Conservation (phyloP, 169 alveolate species). For the Eimeria falciformis region DNA sequence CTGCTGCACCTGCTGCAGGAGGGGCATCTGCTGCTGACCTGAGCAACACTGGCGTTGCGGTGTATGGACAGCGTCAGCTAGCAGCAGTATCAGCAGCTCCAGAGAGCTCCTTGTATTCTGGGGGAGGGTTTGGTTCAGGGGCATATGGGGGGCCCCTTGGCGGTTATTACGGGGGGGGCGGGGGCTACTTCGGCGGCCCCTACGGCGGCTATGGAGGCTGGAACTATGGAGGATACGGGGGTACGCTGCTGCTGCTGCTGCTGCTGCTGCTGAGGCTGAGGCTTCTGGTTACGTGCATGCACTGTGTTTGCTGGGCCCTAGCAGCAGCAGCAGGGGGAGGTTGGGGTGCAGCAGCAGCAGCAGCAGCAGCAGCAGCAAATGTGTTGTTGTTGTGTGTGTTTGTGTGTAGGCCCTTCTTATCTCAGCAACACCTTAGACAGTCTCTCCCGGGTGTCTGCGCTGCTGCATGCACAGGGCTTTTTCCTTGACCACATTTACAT, state of each 20-base stretch:
- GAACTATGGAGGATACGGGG: slow-evolving; percentile 4
- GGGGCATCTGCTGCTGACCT: no score
- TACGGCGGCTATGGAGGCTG: slow-evolving; percentile 8
- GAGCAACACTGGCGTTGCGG: slow-evolving; percentile 8
- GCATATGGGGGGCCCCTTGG: slow-evolving; percentile 1
- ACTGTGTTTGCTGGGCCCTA: background rate
- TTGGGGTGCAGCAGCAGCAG: background rate
- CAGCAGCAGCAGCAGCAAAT: background rate
- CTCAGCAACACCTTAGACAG: background rate
- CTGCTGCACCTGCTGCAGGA: background rate
- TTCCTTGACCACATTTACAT: background rate
- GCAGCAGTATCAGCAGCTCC: background rate
- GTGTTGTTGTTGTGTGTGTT: background rate
- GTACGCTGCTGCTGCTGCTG: slow-evolving; percentile 4
- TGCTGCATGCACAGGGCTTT: background rate
- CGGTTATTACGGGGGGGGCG: background rate
- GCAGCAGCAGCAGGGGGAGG: background rate
- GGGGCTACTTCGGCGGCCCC: slow-evolving; percentile 5
- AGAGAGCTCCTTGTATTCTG: background rate
- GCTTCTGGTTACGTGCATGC: background rate
- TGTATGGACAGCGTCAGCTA: background rate
- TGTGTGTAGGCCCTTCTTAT: background rate
- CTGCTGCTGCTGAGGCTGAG: background rate
- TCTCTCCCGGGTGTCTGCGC: background rate
- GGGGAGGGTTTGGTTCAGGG: background rate